These are phyloP conservation scores for Umbilicus rupestris DNA, from an alignment of 164 flowering plant genomes.

Conservation along the genomic window DNA sequence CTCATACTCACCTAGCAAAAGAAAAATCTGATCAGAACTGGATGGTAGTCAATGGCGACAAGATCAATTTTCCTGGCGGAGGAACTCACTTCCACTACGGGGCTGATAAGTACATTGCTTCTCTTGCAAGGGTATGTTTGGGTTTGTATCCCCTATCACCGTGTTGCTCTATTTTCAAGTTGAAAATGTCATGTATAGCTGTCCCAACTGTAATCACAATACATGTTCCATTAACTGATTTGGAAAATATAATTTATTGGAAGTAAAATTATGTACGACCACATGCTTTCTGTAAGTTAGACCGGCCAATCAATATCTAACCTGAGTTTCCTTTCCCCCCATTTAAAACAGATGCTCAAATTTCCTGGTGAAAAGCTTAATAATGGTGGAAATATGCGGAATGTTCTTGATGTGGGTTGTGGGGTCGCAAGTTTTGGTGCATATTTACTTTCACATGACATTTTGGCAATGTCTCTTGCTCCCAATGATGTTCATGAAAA, in stretches of 20 bases:
- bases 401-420: conserved; percentile 75
- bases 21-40: conserved; percentile 86
- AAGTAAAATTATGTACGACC: not conserved
- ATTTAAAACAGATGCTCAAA: conserved; percentile 58
- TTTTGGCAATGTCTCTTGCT: conserved; percentile 69
- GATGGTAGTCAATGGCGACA: conserved; percentile 83
- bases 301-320: not conserved
- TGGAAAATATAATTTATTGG: not conserved
- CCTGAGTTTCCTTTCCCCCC: not conserved
- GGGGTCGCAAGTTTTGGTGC: conserved; percentile 91
- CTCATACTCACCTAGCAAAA: conserved; percentile 71
- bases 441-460: conserved; percentile 48
- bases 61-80: conserved; percentile 82
- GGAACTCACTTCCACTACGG: conserved; percentile 85
- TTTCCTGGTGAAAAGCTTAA: conserved; percentile 57
- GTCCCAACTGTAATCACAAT: not conserved
- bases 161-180: not conserved
- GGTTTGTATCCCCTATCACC: not conserved
- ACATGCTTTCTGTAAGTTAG: not conserved
- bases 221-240: too few relatives aligned
- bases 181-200: not conserved
- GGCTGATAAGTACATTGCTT: conserved; percentile 64
- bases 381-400: conserved; percentile 62
- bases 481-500: conserved; percentile 79
- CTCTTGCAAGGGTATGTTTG: conserved; percentile 49